These are phyloP conservation scores for Yarrowia yakushimensis DNA, from an alignment of 805 yeast species.

Conservation along the genomic window DNA sequence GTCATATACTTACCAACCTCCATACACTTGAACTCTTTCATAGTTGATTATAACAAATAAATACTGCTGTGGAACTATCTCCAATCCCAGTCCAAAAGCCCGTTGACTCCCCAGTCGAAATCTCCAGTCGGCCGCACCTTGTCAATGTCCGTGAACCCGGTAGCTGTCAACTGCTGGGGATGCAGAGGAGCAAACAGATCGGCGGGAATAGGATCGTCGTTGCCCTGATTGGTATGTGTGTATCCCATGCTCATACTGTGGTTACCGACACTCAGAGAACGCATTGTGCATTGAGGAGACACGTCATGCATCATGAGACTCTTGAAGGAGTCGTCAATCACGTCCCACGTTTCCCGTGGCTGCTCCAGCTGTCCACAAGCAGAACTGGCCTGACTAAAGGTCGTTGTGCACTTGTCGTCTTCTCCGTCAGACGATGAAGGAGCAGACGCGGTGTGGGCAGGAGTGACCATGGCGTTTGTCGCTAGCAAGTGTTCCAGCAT, in stretches of 20 bases:
- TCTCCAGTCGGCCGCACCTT: neutral
- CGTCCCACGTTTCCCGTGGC: neutral
- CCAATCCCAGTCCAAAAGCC: slow-evolving; percentile 23
- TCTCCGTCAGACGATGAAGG: slow-evolving; percentile 18
- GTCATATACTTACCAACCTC: neutral
- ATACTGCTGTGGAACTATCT: no score
- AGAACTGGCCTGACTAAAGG: neutral
- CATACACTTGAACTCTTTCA: no score
- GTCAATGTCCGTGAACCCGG: slow-evolving; percentile 20
- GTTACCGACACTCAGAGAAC: slow-evolving; percentile 14
- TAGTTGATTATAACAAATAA: no score
- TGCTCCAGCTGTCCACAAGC: slow-evolving; percentile 23
- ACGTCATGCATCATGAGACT: neutral
- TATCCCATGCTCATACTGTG: neutral
- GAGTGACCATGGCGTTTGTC: slow-evolving; percentile 20
- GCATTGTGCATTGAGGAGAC: neutral
- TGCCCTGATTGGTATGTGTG: neutral
- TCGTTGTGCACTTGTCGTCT: slow-evolving; percentile 12
- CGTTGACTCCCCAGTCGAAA: slow-evolving; percentile 19
- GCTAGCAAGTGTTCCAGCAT: neutral
- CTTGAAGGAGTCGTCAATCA: slow-evolving; percentile 21
- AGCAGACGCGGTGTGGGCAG: slow-evolving; percentile 16
- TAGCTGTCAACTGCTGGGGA: slow-evolving; percentile 17
- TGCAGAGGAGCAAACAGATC: slow-evolving; percentile 16
- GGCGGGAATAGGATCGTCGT: neutral